Evolutionary conservation across 2,329 filamentous ascomycete genomes (phyloP), one percentile per base, ranked within the genome.

Genomic region (Verticillium albo-atrum): DNA sequence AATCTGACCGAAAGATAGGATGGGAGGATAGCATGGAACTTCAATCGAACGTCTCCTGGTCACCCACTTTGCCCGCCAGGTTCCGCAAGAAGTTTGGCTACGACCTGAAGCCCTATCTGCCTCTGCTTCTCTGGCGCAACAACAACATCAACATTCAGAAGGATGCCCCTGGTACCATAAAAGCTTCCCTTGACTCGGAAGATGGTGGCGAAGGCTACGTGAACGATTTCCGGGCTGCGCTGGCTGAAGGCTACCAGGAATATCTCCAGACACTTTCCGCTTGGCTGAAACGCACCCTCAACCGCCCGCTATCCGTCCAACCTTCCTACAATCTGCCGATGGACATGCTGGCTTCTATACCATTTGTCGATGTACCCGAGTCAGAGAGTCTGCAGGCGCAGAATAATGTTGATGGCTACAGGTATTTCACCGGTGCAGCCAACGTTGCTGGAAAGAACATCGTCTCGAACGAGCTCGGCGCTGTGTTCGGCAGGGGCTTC

Each of bases 241-340:
- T 61, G 3, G 57, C 54, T 3, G 50, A 51, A 9, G 60, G 58
- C 1, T 61, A 61, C 28, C 42, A 56, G 6, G 57, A 60, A 10
- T 61, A 61, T 20, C 12, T 61, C 23, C 4, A 23, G 2, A 57
- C 60, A 2, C 58, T 61, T 2, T 25, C 32, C 1, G n/a, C 32
- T 2, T 61, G 58, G 60, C 55, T 57, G 1, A 34, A 42, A 3
- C n/a, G 34, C 27, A 32, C 27, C 2, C 52, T 54, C 6, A 20
- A 34, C 28, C 15, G 77, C 0, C 62, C 74, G 34, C 74, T 70
- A 53, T 78, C 76, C 1, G 62, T 68, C 1, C 77, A 80, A 60
- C 62, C 73, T 1, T 69, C 68, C 0, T 79, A 79, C 61, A 77
- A 77, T 57, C 56, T 77, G 9, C 73, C 76, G 0, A 67, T 79